Base-by-base conservation (phyloP, 164 flowering plant species). In the Annona cherimola region DNA sequence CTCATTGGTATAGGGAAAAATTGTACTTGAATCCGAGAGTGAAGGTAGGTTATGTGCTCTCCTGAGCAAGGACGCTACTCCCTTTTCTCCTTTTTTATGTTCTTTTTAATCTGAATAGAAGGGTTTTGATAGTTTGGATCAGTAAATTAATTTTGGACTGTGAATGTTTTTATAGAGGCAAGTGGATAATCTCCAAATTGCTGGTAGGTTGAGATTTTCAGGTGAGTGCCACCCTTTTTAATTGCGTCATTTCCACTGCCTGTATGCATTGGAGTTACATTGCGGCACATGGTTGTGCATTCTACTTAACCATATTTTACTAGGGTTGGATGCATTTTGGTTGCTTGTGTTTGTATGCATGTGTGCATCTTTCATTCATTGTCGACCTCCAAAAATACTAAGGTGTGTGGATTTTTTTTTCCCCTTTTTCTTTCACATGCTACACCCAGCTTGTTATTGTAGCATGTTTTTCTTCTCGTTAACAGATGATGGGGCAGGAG, bases 111-210 rank as follows among this genome's bases (percentile, higher is more conserved):
- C 62, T 72, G 63, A 73, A 69, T 61, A 77, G 78, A 80, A 73
- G 77, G 79, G 80, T 44, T 41, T 80, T 75, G 65, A 71, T 63
- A 45, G 59, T n/a, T 73, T 42, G 74, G 80, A 72, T 63, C 77
- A 64, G 14, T 11, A 81, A 85, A 84, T 89, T 92, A 80, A 87
- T 83, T 26, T 82, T 78, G 64, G 79, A 76, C 69, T 73, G 84
- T 88, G 84, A 79, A 88, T 89, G 83, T 89, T 89, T 90, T 92
- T 83, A 67, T 89, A 89, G 94, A 90, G 89, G 88, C 91, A 88
- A 85, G 86, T 79, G 93, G 98, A 87, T 89, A 81, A 79, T 79
- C 88, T 86, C 87, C 88, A 80, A 89, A 86, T 82, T 89, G 88
- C 90, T 84, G 91, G 86, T 90, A 89, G 92, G 83, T 90, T 82